These are phyloP conservation scores for Coniella vitis DNA, from an alignment of 2,329 filamentous ascomycete genomes.

Conservation along the genomic window DNA sequence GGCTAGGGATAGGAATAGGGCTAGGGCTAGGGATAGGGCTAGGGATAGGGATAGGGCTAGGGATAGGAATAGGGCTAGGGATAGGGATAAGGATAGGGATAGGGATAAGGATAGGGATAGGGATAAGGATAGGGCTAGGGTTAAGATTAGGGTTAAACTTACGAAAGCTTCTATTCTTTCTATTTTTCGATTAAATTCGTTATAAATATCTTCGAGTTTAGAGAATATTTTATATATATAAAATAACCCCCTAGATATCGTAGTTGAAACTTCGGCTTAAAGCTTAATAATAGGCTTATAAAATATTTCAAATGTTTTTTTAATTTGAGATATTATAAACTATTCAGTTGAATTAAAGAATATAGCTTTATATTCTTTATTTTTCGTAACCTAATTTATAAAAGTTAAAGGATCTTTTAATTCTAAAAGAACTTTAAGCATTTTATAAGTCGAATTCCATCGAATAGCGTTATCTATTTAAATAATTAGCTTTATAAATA, in stretches of 20 bases:
- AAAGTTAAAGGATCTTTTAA: background rate
- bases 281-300: background rate
- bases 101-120: too few relatives aligned
- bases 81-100: too few relatives aligned
- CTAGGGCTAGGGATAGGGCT: too few relatives aligned
- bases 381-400: background rate
- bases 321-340: background rate
- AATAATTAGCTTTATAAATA: background rate
- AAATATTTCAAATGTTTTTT: background rate
- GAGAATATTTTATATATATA: background rate
- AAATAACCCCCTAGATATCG: background rate
- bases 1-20: too few relatives aligned
- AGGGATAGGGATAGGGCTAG: too few relatives aligned
- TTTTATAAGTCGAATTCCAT: too few relatives aligned
- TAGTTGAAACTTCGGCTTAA: background rate
- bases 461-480: background rate
- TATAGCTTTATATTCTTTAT: background rate
- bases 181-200: too few relatives aligned
- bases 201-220: background rate
- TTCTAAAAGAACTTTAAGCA: background rate
- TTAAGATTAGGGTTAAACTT: too few relatives aligned
- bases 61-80: too few relatives aligned
- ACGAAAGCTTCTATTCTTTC: too few relatives aligned
- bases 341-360: background rate
- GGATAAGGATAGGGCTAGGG: too few relatives aligned